Conservation (phyloP, 371 early-diverging fungal genomes). For the Vairimorpha ceranae region DNA sequence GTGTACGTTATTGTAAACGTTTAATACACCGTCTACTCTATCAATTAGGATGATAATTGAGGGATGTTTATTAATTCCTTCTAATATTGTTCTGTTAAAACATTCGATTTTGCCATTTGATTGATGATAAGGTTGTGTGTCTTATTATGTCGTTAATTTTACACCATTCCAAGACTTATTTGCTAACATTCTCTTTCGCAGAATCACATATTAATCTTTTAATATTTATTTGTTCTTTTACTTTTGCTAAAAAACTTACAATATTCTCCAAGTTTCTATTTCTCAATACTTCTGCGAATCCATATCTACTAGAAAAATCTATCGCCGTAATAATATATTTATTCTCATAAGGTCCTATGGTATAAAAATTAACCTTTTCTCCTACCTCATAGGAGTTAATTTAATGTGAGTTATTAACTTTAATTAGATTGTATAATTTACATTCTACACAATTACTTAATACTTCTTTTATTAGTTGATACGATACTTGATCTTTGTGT, state of each 20-base stretch:
- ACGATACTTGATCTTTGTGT: neutral
- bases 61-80: too few species aligned
- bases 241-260: neutral
- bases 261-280: neutral
- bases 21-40: too few species aligned
- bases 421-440: neutral
- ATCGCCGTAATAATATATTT: neutral
- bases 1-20: too few species aligned
- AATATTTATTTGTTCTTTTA: neutral
- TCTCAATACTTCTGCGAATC: neutral
- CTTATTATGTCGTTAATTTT: neutral
- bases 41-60: too few species aligned
- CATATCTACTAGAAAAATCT: neutral
- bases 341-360: neutral
- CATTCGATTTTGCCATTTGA: neutral
- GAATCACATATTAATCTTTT: neutral
- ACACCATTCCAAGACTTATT: neutral
- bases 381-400: neutral
- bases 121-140: neutral
- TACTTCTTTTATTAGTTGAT: neutral
- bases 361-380: constrained; percentile 1
- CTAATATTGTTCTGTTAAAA: too few species aligned
- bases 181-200: neutral
- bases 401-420: neutral
- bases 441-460: neutral